phyloP scores from a whole-genome alignment of 225 moss, liverwort and hornwort genomes.

The Pleurozium schreberi region DNA sequence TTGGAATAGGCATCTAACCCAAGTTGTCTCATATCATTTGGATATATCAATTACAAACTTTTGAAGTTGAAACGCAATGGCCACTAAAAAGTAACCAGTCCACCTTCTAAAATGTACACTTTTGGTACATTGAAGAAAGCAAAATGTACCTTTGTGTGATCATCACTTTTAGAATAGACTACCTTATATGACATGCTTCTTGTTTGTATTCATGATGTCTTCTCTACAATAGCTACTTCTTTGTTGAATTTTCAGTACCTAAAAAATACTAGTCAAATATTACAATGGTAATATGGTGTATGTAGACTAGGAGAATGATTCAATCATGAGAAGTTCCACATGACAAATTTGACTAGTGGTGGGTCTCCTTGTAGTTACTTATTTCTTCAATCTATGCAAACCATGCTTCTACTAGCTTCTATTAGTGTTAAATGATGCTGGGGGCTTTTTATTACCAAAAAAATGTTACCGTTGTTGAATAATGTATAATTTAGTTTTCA shows the following conservation, averaged over 20 bases:
- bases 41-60: too few species aligned
- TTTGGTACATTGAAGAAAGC: too few species aligned
- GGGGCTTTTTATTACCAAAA: rapidly evolving
- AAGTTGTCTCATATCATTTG: too few species aligned
- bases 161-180: background rate
- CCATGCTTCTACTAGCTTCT: background rate
- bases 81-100: background rate
- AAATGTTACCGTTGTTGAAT: rapidly evolving
- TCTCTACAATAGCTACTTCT: background rate
- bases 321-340: rapidly evolving
- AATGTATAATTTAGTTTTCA: background rate
- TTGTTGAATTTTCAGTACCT: background rate
- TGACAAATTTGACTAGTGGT: rapidly evolving
- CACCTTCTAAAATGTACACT: background rate
- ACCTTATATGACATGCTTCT: background rate
- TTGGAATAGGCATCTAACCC: too few species aligned
- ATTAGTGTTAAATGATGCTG: background rate
- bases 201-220: background rate
- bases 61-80: too few species aligned
- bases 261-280: too few species aligned
- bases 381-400: rapidly evolving
- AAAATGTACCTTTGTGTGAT: too few species aligned
- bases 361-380: background rate
- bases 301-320: background rate
- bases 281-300: rapidly evolving